Percentiles rank a stretch among this genome's conserved stretches.
These are phyloP conservation scores for Alternaria consortialis DNA, from an alignment of 2,329 filamentous ascomycete species.

Conservation along the genomic window DNA sequence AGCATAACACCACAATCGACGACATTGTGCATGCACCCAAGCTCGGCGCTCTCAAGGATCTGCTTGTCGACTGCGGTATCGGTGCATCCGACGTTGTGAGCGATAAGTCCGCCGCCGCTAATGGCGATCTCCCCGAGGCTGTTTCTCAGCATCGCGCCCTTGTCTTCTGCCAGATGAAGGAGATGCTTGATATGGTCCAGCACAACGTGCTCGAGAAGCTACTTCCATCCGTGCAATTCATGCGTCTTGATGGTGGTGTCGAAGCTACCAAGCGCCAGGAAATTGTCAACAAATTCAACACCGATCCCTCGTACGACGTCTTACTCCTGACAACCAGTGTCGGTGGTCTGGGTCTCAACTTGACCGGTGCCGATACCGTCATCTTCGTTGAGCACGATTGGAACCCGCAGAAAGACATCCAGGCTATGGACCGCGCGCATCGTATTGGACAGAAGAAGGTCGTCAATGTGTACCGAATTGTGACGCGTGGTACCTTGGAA, in stretches of 20 bases:
- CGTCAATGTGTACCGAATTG: slow-evolving; percentile 96
- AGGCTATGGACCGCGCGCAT: slow-evolving; percentile 98
- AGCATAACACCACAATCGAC: slow-evolving; percentile 81
- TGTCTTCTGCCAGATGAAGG: slow-evolving; percentile 99
- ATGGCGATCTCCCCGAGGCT: slow-evolving; percentile 73
- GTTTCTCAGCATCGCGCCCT: slow-evolving; percentile 96
- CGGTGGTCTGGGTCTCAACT: slow-evolving; percentile 90
- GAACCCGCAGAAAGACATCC: slow-evolving; percentile 98
- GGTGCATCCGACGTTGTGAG: slow-evolving; percentile 64
- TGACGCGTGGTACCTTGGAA: slow-evolving; percentile 93
- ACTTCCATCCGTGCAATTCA: slow-evolving; percentile 89
- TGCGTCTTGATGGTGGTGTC: slow-evolving; percentile 92
- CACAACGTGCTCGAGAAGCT: slow-evolving; percentile 89
- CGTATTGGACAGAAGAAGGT: slow-evolving; percentile 99
- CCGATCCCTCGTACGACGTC: slow-evolving; percentile 94
- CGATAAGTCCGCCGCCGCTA: slow-evolving; percentile 56
- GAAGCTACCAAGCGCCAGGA: slow-evolving; percentile 94
- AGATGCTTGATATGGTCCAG: slow-evolving; percentile 99
- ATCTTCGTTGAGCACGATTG: slow-evolving; percentile 99
- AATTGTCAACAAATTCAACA: slow-evolving; percentile 99
- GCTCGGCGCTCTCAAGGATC: slow-evolving; percentile 84
- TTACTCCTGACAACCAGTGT: slow-evolving; percentile 93
- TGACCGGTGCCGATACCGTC: slow-evolving; percentile 96
- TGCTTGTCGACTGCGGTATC: slow-evolving; percentile 98
- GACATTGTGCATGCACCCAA: slow-evolving; percentile 93